Evolutionary conservation across 2,329 filamentous ascomycete genomes (phyloP), one percentile per base, ranked within the genome.

Genomic region (Alternaria solani): DNA sequence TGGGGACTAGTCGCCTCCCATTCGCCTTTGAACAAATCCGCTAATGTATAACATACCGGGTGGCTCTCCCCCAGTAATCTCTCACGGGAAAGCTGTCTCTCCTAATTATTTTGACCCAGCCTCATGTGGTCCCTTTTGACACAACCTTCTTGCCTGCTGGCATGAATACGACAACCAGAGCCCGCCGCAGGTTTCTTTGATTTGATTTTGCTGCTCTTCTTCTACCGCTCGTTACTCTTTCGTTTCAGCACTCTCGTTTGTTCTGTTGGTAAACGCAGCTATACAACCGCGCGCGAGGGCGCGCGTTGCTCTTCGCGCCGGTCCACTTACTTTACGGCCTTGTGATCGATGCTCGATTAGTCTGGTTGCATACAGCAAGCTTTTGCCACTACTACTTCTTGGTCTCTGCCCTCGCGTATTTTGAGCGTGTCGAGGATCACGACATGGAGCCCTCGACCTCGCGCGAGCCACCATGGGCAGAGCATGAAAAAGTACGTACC

Each of bases 401-500:
- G 64, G 56, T 67, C 59, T 66, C 67, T 73, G 59, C 70, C 72
- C 71, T 63, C 66, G 61, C 57, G 51, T 59, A 54, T 57, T 57
- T 57, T 55, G 52, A 51, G 49, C 57, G 52, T 55, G 52, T 62
- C 55, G 52, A 57, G 53, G 60, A 63, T 65, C 66, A 64, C 67
- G 66, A 67, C 63, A 80, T 80, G 79, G 78, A 81, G 69, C 75
- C 77, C 71, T 74, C 71, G 43, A 55, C 30, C 56, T 57, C 53
- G 34, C 76, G 76, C 69, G 78, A 80, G 57, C 71, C 74, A 69
- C 78, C 78, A 69, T 82, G 79, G 79, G 74, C 78, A 71, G 79
- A 82, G 76, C 77, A 81, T 72, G 81, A 82, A 73, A 81, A 81
- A 77, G 81, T 81, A 78, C 64, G 72, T 69, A 57, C 62, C 65